Percentiles rank a stretch among this genome's conserved stretches.
Conservation (phyloP, 768 basidiomycete species). For the Xerocomus spinulosus region DNA sequence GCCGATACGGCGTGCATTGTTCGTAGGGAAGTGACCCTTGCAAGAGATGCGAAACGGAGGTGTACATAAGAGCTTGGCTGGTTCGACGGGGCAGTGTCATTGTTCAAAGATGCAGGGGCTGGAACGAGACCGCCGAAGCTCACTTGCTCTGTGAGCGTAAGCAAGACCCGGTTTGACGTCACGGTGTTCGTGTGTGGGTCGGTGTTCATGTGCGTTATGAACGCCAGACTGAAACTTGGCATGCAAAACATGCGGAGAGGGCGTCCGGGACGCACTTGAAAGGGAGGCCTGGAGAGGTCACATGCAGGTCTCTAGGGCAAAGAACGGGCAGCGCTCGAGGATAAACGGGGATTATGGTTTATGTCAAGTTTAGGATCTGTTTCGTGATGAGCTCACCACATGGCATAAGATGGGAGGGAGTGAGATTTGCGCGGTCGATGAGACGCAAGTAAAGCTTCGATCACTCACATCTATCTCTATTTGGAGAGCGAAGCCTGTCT, state of each 20-base stretch:
- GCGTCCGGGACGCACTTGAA: slow-evolving; percentile 22
- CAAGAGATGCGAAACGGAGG: not conserved
- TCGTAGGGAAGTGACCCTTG: not conserved
- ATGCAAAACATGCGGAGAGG: slow-evolving; percentile 14
- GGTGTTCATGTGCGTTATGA: slow-evolving; percentile 14
- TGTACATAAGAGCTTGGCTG: not conserved
- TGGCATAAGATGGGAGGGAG: not conserved
- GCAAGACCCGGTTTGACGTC: not conserved
- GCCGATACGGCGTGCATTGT: not conserved
- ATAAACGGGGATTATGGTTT: not conserved
- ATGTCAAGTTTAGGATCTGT: not conserved
- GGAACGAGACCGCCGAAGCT: not conserved
- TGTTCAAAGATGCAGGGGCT: not conserved
- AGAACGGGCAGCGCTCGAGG: slow-evolving; percentile 3
- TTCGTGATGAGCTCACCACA: not conserved
- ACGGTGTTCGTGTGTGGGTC: slow-evolving; percentile 2
- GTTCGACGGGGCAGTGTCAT: not conserved
- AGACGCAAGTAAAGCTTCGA: not conserved
- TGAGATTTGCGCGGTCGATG: slow-evolving; percentile 13
- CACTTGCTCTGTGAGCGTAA: not conserved
- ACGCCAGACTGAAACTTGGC: slow-evolving; percentile 1
- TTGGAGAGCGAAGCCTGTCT: slow-evolving; percentile 3
- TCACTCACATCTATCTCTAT: slow-evolving; percentile 13
- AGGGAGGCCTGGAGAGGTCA: too few relatives aligned
- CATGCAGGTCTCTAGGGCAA: slow-evolving; percentile 1